Percentiles rank a stretch among this genome's conserved stretches.
Evolutionary conservation across 2,329 filamentous ascomycete species (phyloP).

Genomic region (Zymoseptoria ardabiliae): DNA sequence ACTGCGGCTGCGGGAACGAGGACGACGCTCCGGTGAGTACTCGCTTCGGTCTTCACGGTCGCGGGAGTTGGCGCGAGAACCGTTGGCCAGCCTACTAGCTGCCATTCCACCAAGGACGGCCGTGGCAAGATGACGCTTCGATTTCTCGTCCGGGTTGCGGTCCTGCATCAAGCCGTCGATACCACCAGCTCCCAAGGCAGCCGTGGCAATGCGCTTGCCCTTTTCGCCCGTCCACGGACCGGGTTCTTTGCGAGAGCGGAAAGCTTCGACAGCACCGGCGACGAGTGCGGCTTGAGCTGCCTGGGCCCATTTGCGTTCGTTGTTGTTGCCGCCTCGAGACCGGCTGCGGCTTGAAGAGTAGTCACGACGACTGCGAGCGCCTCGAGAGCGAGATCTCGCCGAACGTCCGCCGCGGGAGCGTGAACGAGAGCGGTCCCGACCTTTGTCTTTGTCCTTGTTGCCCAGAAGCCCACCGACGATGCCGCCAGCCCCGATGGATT

Average conservation of each 20-base stretch:
- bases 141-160: slow-evolving; percentile 61
- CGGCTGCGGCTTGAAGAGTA: slow-evolving; percentile 38
- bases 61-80: slow-evolving; percentile 61
- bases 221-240: slow-evolving; percentile 88
- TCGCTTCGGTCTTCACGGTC: slow-evolving; percentile 26
- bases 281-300: slow-evolving; percentile 85
- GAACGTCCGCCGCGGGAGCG: slow-evolving; percentile 44
- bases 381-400: slow-evolving; percentile 40
- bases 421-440: slow-evolving; percentile 56
- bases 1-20: slow-evolving; percentile 61
- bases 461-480: slow-evolving; percentile 44
- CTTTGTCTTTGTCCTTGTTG: slow-evolving; percentile 51
- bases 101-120: slow-evolving; percentile 83
- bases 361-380: slow-evolving; percentile 46
- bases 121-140: slow-evolving; percentile 74
- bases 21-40: slow-evolving; percentile 30
- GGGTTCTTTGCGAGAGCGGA: slow-evolving; percentile 79
- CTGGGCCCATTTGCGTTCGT: slow-evolving; percentile 59
- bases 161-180: slow-evolving; percentile 66
- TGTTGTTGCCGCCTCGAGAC: slow-evolving; percentile 49
- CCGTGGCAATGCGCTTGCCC: slow-evolving; percentile 83
- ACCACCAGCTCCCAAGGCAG: slow-evolving; percentile 75
- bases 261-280: slow-evolving; percentile 85
- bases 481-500: slow-evolving; percentile 51
- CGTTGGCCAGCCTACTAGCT: slow-evolving; percentile 78